Evolutionary conservation across 805 yeast species (phyloP).

Genomic region (Metschnikowia koreensis): DNA sequence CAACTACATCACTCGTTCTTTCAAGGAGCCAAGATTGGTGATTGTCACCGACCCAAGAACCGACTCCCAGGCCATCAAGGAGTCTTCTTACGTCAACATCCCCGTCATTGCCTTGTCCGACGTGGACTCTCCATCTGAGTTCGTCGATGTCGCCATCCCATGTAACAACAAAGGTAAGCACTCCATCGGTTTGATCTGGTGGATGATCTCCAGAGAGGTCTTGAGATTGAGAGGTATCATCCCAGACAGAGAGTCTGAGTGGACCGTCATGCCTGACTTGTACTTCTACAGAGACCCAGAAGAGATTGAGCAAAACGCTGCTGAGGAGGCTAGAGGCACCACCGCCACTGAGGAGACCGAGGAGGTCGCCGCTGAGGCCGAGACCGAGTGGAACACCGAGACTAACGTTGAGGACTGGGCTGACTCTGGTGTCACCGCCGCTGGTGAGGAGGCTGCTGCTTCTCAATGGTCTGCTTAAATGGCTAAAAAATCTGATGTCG

Average conservation of each 20-base stretch:
- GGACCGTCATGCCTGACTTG: slow-evolving; percentile 99
- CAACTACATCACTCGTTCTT: slow-evolving; percentile 99
- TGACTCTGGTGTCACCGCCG: slow-evolving; percentile 50
- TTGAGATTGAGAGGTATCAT: slow-evolving; percentile 97
- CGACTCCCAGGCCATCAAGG: slow-evolving; percentile 99
- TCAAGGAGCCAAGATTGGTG: slow-evolving; percentile 99
- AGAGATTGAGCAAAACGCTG: slow-evolving; percentile 85
- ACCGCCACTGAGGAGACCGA: slow-evolving; percentile 58
- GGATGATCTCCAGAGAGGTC: slow-evolving; percentile 98
- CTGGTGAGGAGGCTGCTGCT: slow-evolving; percentile 76
- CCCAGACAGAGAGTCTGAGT: slow-evolving; percentile 92
- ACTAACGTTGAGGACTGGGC: slow-evolving; percentile 69
- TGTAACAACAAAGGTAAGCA: slow-evolving; percentile 99
- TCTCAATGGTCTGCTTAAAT: slow-evolving; percentile 37
- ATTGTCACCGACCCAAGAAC: slow-evolving; percentile 99
- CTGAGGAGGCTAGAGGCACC: slow-evolving; percentile 49
- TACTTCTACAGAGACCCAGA: slow-evolving; percentile 99
- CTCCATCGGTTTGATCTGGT: slow-evolving; percentile 99
- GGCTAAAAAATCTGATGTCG: slow-evolving; percentile 20
- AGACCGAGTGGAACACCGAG: slow-evolving; percentile 54
- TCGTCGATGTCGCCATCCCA: slow-evolving; percentile 99
- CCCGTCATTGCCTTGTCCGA: slow-evolving; percentile 99
- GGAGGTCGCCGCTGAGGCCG: slow-evolving; percentile 60
- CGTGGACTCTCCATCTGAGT: slow-evolving; percentile 97
- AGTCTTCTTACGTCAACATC: slow-evolving; percentile 99